These are phyloP conservation scores for Capsella rubella DNA, from an alignment of 441 rosid species.

Conservation along the genomic window DNA sequence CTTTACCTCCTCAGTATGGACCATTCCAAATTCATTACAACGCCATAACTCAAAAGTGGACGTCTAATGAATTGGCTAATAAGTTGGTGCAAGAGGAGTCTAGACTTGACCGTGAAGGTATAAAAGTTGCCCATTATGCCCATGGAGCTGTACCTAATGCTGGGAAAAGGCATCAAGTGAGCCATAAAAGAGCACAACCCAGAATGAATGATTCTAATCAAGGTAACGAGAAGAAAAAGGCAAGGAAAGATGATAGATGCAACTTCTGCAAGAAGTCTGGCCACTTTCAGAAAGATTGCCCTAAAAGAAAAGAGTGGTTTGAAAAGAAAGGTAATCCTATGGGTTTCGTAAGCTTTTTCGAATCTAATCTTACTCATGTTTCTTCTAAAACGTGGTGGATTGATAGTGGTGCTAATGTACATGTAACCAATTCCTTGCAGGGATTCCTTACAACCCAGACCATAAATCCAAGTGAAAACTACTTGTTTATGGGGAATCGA, in stretches of 20 bases:
- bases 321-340: conserved; percentile 17
- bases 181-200: not conserved
- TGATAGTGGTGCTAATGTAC: too few species aligned
- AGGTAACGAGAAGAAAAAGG: not conserved
- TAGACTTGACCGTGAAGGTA: not conserved
- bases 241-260: not conserved
- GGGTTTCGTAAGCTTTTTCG: conserved; percentile 10
- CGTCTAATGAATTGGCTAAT: too few species aligned
- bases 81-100: too few species aligned
- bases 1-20: not conserved
- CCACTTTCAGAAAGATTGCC: conserved; percentile 2
- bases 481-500: not conserved
- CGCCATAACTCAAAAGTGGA: too few species aligned
- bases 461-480: too few species aligned
- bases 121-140: not conserved
- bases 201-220: not conserved
- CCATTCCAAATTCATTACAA: too few species aligned
- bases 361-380: not conserved
- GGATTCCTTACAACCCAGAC: not conserved
- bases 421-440: not conserved
- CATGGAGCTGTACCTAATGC: not conserved
- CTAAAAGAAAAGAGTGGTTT: conserved; percentile 12
- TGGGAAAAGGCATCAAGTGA: not conserved
- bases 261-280: not conserved
- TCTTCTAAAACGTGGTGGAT: too few species aligned